These are phyloP conservation scores for Fusarium oxysporum DNA, from an alignment of 2,329 filamentous ascomycete genomes.

Conservation along the genomic window DNA sequence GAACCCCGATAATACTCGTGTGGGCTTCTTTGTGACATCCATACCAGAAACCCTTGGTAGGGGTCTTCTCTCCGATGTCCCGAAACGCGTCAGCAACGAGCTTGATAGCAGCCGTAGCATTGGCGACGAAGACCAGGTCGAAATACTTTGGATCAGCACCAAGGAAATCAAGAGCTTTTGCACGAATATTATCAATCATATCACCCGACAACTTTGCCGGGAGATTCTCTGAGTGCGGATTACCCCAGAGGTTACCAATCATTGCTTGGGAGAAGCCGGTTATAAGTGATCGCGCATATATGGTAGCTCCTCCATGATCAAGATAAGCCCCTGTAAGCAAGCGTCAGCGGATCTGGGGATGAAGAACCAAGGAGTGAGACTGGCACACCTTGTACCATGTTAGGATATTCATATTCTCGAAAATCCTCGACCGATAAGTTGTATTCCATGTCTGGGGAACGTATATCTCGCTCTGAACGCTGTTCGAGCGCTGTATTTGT, in stretches of 20 bases:
- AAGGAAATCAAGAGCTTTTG: constrained; percentile 66
- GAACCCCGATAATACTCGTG: constrained; percentile 75
- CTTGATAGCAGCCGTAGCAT: constrained; percentile 72
- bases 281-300: constrained; percentile 69
- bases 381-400: constrained; percentile 43
- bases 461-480: constrained; percentile 14
- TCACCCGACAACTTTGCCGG: constrained; percentile 69
- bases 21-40: constrained; percentile 71
- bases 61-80: constrained; percentile 62
- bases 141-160: constrained; percentile 69
- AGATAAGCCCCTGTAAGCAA: constrained; percentile 58
- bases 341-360: constrained; percentile 9
- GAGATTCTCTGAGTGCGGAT: constrained; percentile 73
- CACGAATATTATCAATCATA: constrained; percentile 66
- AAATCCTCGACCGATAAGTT: constrained; percentile 42
- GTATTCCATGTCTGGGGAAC: constrained; percentile 38
- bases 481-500: constrained; percentile 14
- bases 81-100: constrained; percentile 68
- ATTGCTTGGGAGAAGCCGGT: constrained; percentile 67
- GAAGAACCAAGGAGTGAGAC: neutral
- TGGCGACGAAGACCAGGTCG: constrained; percentile 71
- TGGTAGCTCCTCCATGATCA: constrained; percentile 68
- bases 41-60: constrained; percentile 64
- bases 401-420: constrained; percentile 45
- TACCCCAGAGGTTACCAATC: constrained; percentile 70